phyloP scores from a whole-genome alignment of 106 monocot genomes.

The Dendrobium chrysotoxum region DNA sequence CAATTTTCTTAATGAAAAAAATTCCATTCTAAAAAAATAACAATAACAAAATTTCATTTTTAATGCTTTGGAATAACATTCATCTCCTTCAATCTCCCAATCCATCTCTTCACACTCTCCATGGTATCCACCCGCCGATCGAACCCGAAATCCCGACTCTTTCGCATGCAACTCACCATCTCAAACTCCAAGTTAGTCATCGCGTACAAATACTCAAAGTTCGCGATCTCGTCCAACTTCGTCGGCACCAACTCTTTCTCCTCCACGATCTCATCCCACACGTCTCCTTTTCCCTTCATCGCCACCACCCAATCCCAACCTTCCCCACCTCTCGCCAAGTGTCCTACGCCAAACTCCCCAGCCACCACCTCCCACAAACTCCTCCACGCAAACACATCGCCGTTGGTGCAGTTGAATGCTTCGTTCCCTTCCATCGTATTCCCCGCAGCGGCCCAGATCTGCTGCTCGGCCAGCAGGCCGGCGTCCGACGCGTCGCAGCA shows the following conservation, averaged over 20 bases:
- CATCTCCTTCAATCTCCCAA: slow-evolving; percentile 11
- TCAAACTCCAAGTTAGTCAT: slow-evolving; percentile 10
- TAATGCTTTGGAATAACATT: slow-evolving; percentile 1
- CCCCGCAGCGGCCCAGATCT: slow-evolving; percentile 4
- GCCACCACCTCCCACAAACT: slow-evolving; percentile 18
- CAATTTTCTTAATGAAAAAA: too few species aligned
- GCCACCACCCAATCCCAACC: slow-evolving; percentile 6
- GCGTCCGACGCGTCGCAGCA: slow-evolving; percentile 25
- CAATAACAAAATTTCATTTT: too few species aligned
- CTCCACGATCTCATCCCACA: slow-evolving; percentile 15
- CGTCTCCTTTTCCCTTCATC: slow-evolving; percentile 7
- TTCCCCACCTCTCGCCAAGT: slow-evolving; percentile 7
- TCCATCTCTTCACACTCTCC: slow-evolving; percentile 9
- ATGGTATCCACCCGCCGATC: not conserved
- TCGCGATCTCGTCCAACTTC: slow-evolving; percentile 9
- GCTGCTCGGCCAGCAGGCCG: slow-evolving; percentile 12
- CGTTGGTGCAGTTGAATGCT: slow-evolving; percentile 24
- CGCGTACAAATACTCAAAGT: not conserved
- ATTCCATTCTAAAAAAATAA: too few species aligned
- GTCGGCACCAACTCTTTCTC: slow-evolving; percentile 8
- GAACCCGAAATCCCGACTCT: slow-evolving; percentile 20
- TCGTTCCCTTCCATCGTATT: not conserved
- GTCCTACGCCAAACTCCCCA: slow-evolving; percentile 5
- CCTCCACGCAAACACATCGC: slow-evolving; percentile 22
- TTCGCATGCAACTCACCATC: slow-evolving; percentile 14